Base-by-base conservation (phyloP, 1,284 basidiomycete genomes). In the Xerocomus amazonicus region DNA sequence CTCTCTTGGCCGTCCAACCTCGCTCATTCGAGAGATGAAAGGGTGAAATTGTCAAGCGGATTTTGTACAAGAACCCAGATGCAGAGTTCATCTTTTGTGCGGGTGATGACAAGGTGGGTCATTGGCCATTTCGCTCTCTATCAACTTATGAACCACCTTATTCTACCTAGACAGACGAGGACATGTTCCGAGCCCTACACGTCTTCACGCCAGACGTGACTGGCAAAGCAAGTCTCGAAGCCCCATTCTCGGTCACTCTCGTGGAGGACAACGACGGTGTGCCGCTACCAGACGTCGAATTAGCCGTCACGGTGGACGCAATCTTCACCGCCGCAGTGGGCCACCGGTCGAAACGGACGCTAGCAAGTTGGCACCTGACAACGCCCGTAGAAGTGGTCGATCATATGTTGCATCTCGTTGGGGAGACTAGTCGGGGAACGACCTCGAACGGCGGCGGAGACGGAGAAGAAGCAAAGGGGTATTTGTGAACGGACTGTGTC, bases 31-130 rank as follows among this genome's bases (percentile, higher is more conserved):
- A 23, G 4, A n/a, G 4, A 23, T 23, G 4, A 23, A 23, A 79
- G 81, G 96, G 96, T 51, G 96, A 98, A 75, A 98, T 98, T 62
- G 94, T 97, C 59, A 93, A 94, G 75, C 78, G 94, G 41, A 85
- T 98, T 50, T 67, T 97, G 52, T 97, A 95, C 78, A 76, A 86
- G 65, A 87, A 97, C 74, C 87, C 93, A 2, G 92, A 97, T 56
- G 87, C 90, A 42, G 91, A 97, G 68, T 96, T 97, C 67, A 80
- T 97, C 63, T 95, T 98, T 73, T 98, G 96, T 68, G 95, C 92
- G 0, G 96, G 96, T 45, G 96, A 98, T 66, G 96, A 98, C 76
- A 97, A 97, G 82, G 92, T 91, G 48, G 53, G 35, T 63, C 53
- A 1, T 17, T 19, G n/a, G 29, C 26, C 7, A 4, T n/a, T 7